These are phyloP conservation scores for Luffa aegyptiaca DNA, from an alignment of 306 rosid species.

Conservation along the genomic window DNA sequence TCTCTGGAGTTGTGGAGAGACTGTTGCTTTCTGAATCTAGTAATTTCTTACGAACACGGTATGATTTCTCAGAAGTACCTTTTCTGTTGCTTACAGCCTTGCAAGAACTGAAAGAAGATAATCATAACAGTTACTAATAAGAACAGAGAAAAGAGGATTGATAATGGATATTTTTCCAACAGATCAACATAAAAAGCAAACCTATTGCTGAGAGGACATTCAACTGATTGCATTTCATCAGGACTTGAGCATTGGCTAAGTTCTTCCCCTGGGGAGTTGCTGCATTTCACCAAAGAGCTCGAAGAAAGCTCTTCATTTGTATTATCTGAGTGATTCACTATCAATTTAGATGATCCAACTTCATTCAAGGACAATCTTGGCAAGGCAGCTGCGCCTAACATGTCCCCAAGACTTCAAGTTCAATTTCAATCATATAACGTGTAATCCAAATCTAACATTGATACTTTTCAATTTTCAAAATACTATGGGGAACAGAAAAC, in stretches of 20 bases:
- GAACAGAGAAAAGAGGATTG: not conserved
- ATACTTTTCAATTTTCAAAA: not conserved
- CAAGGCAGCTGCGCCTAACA: conserved; percentile 28
- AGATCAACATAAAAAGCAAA: conserved; percentile 13
- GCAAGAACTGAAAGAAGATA: conserved; percentile 1
- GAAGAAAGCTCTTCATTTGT: conserved; percentile 20
- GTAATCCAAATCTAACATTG: not conserved
- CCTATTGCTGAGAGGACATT: conserved; percentile 22
- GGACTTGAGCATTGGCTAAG: conserved; percentile 29
- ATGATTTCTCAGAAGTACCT: conserved; percentile 16
- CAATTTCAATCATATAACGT: not conserved
- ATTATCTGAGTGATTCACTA: conserved; percentile 21
- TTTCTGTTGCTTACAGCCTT: not conserved
- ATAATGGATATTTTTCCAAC: not conserved
- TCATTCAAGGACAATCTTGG: conserved; percentile 35
- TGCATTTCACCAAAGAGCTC: conserved; percentile 25
- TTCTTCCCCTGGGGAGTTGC: conserved; percentile 25
- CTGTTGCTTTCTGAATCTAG: conserved; percentile 27
- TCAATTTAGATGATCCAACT: conserved; percentile 21
- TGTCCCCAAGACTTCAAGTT: conserved; percentile 1
- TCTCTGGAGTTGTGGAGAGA: conserved; percentile 34
- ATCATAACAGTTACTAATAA: not conserved
- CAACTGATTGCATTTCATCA: conserved; percentile 26
- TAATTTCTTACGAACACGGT: conserved; percentile 24
- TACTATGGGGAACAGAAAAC: not conserved